These are phyloP conservation scores for Puccinellia tenuiflora DNA, from an alignment of 176 grass and related monocot species.

Conservation along the genomic window DNA sequence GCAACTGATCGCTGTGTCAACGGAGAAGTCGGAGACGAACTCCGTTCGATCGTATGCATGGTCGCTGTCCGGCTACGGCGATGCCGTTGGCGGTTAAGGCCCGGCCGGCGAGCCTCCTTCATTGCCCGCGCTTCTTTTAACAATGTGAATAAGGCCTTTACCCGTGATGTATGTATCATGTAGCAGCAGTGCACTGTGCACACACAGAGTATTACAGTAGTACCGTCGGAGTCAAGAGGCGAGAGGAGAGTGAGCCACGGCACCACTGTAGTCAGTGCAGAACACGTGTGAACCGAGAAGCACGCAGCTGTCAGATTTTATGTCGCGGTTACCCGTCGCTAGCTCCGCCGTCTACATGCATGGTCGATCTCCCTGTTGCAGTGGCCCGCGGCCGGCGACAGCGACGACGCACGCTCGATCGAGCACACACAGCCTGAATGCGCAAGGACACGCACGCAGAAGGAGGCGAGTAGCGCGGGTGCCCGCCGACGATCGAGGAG, in stretches of 20 bases:
- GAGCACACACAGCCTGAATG: too few relatives aligned
- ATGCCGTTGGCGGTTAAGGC: conserved; percentile 9
- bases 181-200: too few relatives aligned
- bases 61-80: background rate
- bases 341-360: background rate
- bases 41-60: background rate
- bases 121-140: too few relatives aligned
- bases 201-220: background rate
- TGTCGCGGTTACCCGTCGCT: background rate
- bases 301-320: background rate
- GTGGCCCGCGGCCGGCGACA: background rate
- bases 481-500: background rate
- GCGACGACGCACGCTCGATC: background rate
- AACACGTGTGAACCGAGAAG: background rate
- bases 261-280: background rate
- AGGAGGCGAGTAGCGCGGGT: background rate
- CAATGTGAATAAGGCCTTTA: too few relatives aligned
- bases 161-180: too few relatives aligned
- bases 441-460: background rate
- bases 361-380: background rate
- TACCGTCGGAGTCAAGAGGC: background rate
- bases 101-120: conserved; percentile 14
- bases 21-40: background rate
- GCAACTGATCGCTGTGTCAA: background rate
- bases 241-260: background rate